Conservation (phyloP, 495 filamentous ascomycete species). For the Aspergillus incahuasiensis region DNA sequence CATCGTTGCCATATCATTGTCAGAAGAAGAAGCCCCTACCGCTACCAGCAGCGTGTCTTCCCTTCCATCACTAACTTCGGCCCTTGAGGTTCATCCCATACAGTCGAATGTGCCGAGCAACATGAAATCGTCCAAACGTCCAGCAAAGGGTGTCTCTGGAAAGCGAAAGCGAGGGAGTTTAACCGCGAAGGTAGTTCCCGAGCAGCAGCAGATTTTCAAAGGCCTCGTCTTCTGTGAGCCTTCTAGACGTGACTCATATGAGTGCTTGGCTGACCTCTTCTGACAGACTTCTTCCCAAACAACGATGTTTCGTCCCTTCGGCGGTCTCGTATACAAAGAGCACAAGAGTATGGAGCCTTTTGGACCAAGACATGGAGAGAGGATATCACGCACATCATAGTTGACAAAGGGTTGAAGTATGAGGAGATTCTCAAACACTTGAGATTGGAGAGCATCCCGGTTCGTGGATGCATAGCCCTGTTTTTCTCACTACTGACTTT, state of each 20-base stretch:
- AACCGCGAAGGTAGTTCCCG: slow-evolving; percentile 44
- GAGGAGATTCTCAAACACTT: slow-evolving; percentile 60
- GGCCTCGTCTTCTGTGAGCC: slow-evolving; percentile 56
- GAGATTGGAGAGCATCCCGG: slow-evolving; percentile 44
- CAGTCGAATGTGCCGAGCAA: slow-evolving; percentile 4
- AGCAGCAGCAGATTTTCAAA: slow-evolving; percentile 61
- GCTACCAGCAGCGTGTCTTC: not conserved
- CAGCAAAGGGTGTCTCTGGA: not conserved
- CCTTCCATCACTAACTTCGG: not conserved
- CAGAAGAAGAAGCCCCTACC: not conserved
- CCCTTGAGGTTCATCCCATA: too few relatives aligned
- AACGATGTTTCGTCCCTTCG: slow-evolving; percentile 64
- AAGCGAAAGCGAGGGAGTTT: slow-evolving; percentile 24
- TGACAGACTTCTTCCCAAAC: slow-evolving; percentile 67
- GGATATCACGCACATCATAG: slow-evolving; percentile 68
- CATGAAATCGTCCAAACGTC: not conserved
- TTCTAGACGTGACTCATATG: not conserved
- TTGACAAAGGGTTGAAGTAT: slow-evolving; percentile 65
- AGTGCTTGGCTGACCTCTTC: not conserved
- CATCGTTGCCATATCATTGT: not conserved
- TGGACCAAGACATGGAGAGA: slow-evolving; percentile 54
- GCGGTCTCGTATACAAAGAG: slow-evolving; percentile 65
- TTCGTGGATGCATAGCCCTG: slow-evolving; percentile 23
- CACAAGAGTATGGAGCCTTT: slow-evolving; percentile 68
- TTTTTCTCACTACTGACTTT: slow-evolving; percentile 23